Conservation (phyloP, 2,329 filamentous ascomycete species). For the Aspergillus sergii region DNA sequence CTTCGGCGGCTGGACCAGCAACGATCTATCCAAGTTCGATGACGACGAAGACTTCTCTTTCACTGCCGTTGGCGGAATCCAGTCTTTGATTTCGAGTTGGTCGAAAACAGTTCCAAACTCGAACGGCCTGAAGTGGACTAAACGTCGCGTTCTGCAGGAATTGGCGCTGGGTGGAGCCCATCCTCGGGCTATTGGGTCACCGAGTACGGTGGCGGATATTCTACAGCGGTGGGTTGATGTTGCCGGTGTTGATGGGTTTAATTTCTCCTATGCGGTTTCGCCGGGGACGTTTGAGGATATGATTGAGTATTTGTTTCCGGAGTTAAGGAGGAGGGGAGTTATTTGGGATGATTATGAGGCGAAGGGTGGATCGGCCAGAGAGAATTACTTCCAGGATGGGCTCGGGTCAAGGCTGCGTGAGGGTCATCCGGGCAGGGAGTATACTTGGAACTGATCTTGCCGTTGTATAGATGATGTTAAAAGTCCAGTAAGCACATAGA, state of each 20-base stretch:
- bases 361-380: slow-evolving; percentile 27
- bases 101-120: slow-evolving; percentile 44
- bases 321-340: slow-evolving; percentile 27
- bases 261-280: slow-evolving; percentile 24
- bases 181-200: slow-evolving; percentile 8
- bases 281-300: slow-evolving; percentile 31
- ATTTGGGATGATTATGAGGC: slow-evolving; percentile 43
- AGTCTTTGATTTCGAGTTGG: slow-evolving; percentile 46
- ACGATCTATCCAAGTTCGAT: slow-evolving; percentile 37
- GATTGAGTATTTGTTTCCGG: slow-evolving; percentile 26
- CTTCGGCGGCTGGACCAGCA: slow-evolving; percentile 48
- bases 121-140: slow-evolving; percentile 37
- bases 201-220: slow-evolving; percentile 29
- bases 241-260: slow-evolving; percentile 30
- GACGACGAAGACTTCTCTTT: slow-evolving; percentile 51
- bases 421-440: slow-evolving; percentile 6
- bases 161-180: slow-evolving; percentile 19
- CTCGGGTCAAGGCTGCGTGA: slow-evolving; percentile 2
- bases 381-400: slow-evolving; percentile 11
- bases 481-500: no score
- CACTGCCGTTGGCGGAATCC: slow-evolving; percentile 41
- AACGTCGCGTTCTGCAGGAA: slow-evolving; percentile 28
- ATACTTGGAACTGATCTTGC: slow-evolving; percentile 1
- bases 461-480: no score
- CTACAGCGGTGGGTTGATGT: slow-evolving; percentile 29